Evolutionary conservation across 2,329 filamentous ascomycete species (phyloP), one percentile per base, ranked within the genome.

Genomic region (Plenodomus biglobosus): DNA sequence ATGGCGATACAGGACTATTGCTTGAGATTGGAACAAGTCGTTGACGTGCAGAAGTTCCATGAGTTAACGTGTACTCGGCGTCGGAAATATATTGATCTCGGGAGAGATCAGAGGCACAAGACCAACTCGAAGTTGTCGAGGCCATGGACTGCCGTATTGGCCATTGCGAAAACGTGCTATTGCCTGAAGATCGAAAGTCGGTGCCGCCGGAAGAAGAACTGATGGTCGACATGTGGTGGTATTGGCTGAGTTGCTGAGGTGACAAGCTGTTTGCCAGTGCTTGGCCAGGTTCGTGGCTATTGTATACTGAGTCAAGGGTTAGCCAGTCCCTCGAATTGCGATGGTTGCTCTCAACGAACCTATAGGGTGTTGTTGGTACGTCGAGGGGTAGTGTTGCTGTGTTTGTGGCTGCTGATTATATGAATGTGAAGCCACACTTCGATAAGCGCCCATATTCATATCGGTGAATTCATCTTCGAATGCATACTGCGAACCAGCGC

Each of bases 71-170:
- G 8, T 47, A 16, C 27, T 55, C 53, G n/a, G 58, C 44, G 18
- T 59, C 55, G 10, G 52, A 34, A 38, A 52, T 35, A 27, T 55
- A 49, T 8, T 59, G 48, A 1, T 53, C 53, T 17, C 49, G 35
- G 4, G 57, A 46, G 11, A 46, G 41, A 1, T 53, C 43, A 8
- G 62, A 62, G 4, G 45, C 16, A n/a, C 53, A 37, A 4, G 66
- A 65, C 44, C 51, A 59, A 5, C 50, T 50, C 7, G 65, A 65
- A 20, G 38, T 55, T 6, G 56, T 59, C 2, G 66, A 68, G 8
- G 62, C 48, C 10, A 53, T 42, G 3, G 66, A 69, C 13, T 53
- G 48, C 18, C 62, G 45, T 2, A 42, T 38, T 7, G 56, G 51
- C 30, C 22, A 48, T 15, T 57, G 40, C 3, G 64, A 65, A 39